Base-by-base conservation (phyloP, 2,329 filamentous ascomycete genomes). In the Aspergillus sp. region DNA sequence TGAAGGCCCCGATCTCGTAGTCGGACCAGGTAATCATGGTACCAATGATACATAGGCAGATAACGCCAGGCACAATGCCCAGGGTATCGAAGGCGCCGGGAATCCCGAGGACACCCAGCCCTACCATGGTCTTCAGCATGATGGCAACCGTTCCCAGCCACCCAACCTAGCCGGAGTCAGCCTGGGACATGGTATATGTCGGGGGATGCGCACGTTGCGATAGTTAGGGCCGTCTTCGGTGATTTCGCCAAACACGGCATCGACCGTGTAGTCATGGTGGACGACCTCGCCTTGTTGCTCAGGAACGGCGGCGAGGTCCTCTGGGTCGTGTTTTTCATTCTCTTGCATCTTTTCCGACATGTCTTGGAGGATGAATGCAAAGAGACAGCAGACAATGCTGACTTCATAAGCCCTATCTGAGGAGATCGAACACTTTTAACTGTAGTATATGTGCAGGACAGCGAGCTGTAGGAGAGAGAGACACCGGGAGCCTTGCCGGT, bases 1-100 rank as follows among this genome's bases (percentile, higher is more conserved):
- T 75, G 55, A 75, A 75, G 14, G 27, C 25, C 6, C 48, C 68
- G 10, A 72, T 54, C 20, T 69, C 61, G 40, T 66, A 69, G 34
- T 59, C 53, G 2, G 65, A 67, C 68, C 68, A 72, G 3, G 63
- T 66, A 0, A 67, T 68, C 39, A 69, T 67, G n/a, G 15, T 36
- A 2, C 54, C 62, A 14, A 71, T 58, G 5, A 45, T 36, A 8
- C 57, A 26, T 4, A 71, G 48, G 20, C 56, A 54, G 24, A 71
- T 60, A 20, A 69, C 43, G 4, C 68, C 68, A 0, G 68, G 68
- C 10, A 70, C 51, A 13, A 71, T 48, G 5, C 68, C 68, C 2
- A 71, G 53, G 1, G 49, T 49, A 30, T 71, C 49, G 35, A 69
- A 67, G 1, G 57, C 58, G 4, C 48, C 39, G 1, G 67, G 68